Percentiles rank a stretch among this genome's conserved stretches.
These are phyloP conservation scores for Nematodospora valgi DNA, from an alignment of 805 yeast genomes.

Conservation along the genomic window DNA sequence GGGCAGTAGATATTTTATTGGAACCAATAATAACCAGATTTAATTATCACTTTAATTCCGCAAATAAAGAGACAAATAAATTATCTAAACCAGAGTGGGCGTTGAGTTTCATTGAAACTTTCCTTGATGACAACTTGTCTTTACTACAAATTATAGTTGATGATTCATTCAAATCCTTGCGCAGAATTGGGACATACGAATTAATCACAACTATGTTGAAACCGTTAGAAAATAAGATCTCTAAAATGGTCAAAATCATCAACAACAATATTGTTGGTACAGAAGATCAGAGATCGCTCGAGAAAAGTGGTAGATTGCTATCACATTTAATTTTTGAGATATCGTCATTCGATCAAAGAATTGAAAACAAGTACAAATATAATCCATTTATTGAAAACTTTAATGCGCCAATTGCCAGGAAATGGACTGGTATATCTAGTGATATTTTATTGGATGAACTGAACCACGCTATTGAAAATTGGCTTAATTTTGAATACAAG, in stretches of 20 bases:
- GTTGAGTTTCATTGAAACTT: constrained; percentile 46
- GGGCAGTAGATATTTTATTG: constrained; percentile 49
- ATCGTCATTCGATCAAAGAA: constrained; percentile 52
- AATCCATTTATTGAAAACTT: constrained; percentile 33
- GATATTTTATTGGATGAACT: constrained; percentile 26
- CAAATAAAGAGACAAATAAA: constrained; percentile 54
- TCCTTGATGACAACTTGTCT: constrained; percentile 36
- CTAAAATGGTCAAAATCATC: constrained; percentile 17
- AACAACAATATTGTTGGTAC: constrained; percentile 21
- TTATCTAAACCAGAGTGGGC: constrained; percentile 73
- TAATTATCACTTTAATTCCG: constrained; percentile 55
- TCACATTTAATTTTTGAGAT: constrained; percentile 59
- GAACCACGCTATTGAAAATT: constrained; percentile 25
- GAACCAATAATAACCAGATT: constrained; percentile 49
- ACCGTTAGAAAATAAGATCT: constrained; percentile 45
- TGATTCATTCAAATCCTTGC: constrained; percentile 22
- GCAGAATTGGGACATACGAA: constrained; percentile 32
- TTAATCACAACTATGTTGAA: constrained; percentile 45
- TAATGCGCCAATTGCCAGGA: constrained; percentile 19
- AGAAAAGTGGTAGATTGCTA: constrained; percentile 44
- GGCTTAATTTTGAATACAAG: constrained; percentile 54
- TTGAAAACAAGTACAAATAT: constrained; percentile 44
- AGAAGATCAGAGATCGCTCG: constrained; percentile 16
- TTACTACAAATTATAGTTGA: constrained; percentile 39
- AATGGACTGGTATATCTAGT: constrained; percentile 49